Evolutionary conservation across 805 yeast genomes (phyloP), one percentile per base, ranked within the genome.

Genomic region (Ogataea paraovalis): DNA sequence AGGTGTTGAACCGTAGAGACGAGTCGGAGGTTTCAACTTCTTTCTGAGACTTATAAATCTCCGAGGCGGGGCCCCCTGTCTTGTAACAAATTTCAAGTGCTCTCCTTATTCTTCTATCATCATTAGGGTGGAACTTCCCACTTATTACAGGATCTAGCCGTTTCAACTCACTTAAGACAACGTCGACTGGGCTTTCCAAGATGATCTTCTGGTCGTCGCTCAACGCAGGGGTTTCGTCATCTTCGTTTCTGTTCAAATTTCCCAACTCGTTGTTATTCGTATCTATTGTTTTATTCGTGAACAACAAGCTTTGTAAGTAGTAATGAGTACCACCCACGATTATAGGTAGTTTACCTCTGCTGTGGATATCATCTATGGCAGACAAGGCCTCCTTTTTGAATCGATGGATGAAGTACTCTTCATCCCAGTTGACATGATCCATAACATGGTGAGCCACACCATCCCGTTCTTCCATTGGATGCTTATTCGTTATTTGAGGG

Each of bases 271-370:
- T 34, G 6, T 51, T 59, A 14, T 50, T 48, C 2, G 70, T 63
- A 3, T 74, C 75, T 6, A 85, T 74, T 0, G 87, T 82, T 48
- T 80, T 81, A 58, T 89, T 87, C 36, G 77, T 73, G 61, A 91
- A 87, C 8, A 88, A 61, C 7, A 92, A 62, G 8, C 87, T 80
- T 65, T 87, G 97, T 33, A 89, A 70, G 62, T 94, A 94, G 64
- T 94, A 94, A 61, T 91, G 97, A 0, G 99, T 94, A 0, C 99
- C 99, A 4, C 99, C 99, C 1, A 94, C 94, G 0, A 94, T 64
- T 2, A 94, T 86, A 0, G 99, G 97, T 1, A 85, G 56, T 58
- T 89, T 90, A 0, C 87, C 87, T 19, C 85, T 62, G 0, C 62
- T 46, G 50, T 83, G 84, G 10, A 92, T 83, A 28, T 82, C 86